Percentiles rank a stretch among this genome's conserved stretches.
Conservation (phyloP, 2,329 filamentous ascomycete species). For the Leptosphaerulina australis region DNA sequence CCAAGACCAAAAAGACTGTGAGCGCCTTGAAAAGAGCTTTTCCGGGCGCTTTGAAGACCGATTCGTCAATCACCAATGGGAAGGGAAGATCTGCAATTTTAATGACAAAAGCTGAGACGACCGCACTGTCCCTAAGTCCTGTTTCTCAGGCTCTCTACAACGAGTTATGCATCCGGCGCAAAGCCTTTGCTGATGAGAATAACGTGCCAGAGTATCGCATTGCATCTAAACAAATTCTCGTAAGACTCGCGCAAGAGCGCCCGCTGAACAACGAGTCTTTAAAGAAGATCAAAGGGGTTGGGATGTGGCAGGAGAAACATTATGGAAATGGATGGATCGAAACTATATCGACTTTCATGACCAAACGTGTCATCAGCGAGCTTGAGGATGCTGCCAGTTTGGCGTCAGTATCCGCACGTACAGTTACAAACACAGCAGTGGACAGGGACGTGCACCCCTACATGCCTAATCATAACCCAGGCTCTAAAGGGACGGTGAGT, state of each 20-base stretch:
- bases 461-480: not conserved
- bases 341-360: conserved; percentile 28
- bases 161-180: conserved; percentile 25
- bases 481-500: not conserved
- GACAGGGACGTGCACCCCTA: not conserved
- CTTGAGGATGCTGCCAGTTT: not conserved
- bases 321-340: conserved; percentile 41
- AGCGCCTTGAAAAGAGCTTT: no score
- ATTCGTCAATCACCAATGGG: no score
- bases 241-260: conserved; percentile 29
- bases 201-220: conserved; percentile 23
- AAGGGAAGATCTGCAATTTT: no score
- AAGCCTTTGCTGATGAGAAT: conserved; percentile 21
- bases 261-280: conserved; percentile 29
- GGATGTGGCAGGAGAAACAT: conserved; percentile 18
- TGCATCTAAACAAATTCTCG: conserved; percentile 31
- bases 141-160: conserved; percentile 28
- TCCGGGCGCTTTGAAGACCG: no score
- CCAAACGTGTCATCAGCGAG: conserved; percentile 5
- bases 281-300: conserved; percentile 35
- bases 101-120: no score
- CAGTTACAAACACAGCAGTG: not conserved
- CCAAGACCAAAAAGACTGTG: not conserved
- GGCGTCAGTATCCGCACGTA: not conserved
- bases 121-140: conserved; percentile 13